Evolutionary conservation across 805 yeast genomes (phyloP), one percentile per base, ranked within the genome.

Genomic region (Blastobotrys attinorum): DNA sequence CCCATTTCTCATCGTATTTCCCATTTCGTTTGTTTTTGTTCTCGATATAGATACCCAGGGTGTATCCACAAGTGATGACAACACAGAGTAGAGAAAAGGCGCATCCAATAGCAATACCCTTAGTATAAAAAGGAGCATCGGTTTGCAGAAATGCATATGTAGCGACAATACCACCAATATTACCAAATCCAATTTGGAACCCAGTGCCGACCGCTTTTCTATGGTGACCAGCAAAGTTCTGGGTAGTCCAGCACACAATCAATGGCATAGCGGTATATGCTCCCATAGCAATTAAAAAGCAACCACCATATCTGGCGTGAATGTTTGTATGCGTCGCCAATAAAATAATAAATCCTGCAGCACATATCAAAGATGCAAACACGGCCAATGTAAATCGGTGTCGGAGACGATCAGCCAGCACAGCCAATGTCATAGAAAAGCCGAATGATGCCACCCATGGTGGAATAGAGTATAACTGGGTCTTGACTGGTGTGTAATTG

Each of bases 371-470:
- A 10, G 58, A 51, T 20, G 53, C 40, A 16, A 46, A 31, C 13
- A 60, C 36, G 7, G 57, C 48, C 40, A 61, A 55, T 5, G 46
- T 27, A 39, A 47, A 66, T 7, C 72, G 51, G 45, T 63, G 65
- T 47, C 72, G 66, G 18, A 65, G 42, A 38, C 56, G 61, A 59
- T 86, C 95, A 0, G 92, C 81, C 45, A 70, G 49, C 46, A 69
- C 65, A 0, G 95, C 90, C n/a, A 73, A 49, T 3, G 75, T 54
- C 63, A 81, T 78, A 36, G 81, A 74, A 27, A 74, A 65, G 4
- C 81, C 87, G 56, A 86, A 82, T 0, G 95, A 84, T 22, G 72
- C 65, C 34, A 84, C 69, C 89, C 94, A 87, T 17, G 95, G 94
- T 52, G 86, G 88, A 39, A 87, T 84, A 0, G 95, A 82, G 64